phyloP scores from a whole-genome alignment of 2,329 filamentous ascomycete genomes.

The Biscogniauxia marginata region DNA sequence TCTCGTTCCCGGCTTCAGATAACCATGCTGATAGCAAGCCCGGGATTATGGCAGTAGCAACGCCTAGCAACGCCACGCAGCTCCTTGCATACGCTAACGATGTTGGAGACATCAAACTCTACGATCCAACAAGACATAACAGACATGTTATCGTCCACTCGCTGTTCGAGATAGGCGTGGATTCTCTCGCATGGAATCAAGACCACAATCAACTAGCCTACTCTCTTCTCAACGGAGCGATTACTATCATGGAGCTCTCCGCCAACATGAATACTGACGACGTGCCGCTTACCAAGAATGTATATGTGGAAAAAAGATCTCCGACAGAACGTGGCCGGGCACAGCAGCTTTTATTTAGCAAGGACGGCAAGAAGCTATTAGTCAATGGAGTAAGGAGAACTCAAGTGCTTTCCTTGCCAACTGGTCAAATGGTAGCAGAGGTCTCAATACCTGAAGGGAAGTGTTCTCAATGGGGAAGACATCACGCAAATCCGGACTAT shows the following conservation, averaged over 20 bases:
- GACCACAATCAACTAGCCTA: constrained; percentile 12
- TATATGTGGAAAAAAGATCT: constrained; percentile 1
- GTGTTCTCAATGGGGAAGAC: background rate
- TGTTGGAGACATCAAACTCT: constrained; percentile 14
- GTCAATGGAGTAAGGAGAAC: constrained; percentile 2
- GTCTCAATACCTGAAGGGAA: background rate
- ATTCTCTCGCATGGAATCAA: constrained; percentile 10
- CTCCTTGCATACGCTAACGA: constrained; percentile 12
- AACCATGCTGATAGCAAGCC: constrained; percentile 10
- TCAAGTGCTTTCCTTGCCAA: constrained; percentile 5
- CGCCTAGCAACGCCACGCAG: background rate
- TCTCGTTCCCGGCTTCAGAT: constrained; percentile 10
- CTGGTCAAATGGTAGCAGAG: constrained; percentile 5
- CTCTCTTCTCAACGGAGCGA: constrained; percentile 7
- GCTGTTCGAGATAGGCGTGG: constrained; percentile 1
- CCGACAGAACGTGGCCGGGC: constrained; percentile 1
- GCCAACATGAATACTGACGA: too few relatives aligned
- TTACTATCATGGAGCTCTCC: background rate
- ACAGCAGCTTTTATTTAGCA: constrained; percentile 9
- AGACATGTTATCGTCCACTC: constrained; percentile 9
- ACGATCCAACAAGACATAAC: constrained; percentile 6
- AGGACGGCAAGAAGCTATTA: constrained; percentile 1
- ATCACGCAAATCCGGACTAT: background rate
- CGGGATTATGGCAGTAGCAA: constrained; percentile 7
- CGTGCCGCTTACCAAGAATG: background rate